Evolutionary conservation across 768 basidiomycete genomes (phyloP), one percentile per base, ranked within the genome.

Genomic region (Austroboletus eburneus): DNA sequence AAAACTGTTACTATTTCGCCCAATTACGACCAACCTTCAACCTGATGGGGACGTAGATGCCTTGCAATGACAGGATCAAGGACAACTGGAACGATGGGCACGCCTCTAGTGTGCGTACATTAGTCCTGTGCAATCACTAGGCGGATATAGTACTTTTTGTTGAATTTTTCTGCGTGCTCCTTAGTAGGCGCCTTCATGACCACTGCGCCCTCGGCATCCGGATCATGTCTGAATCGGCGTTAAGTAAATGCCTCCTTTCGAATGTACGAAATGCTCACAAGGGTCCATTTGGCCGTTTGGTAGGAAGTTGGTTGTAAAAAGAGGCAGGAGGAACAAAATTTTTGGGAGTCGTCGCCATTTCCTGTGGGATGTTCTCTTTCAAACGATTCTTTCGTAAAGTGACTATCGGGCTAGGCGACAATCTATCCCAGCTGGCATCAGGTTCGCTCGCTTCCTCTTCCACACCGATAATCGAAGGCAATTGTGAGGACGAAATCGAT

Each of bases 41-140:
- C 73, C 60, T 99, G 96, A 69, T 99, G 96, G 13, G 85, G 80
- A 42, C 95, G 75, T 66, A 99, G 78, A 42, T 77, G 76, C 30
- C 78, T 75, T 2, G 80, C 73, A 20, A 99, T 62, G n/a, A 87
- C 68, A 2, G 94, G 95, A 62, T 98, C 95, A 23, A 99, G 63
- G 3, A 98, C 94, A 4, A 98, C 94, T 43, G 83, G 78, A 10
- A 89, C 77, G 10, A 92, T 63, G 5, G 83, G 74, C 12, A 77
- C 56, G 45, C 77, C 72, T 61, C 91, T 92, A 44, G 16, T 30
- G 30, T 39, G 20, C 42, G 50, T 27, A 30, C 3, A 45, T 45
- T 30, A 57, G 36, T 32, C 33, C 17, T 18, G 27, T 44, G 27
- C 41, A 35, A 42, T n/a, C n/a, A 39, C 30, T 3, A 38, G 33